A percentile compares a stretch with the other conserved stretches of the same genome.
phyloP scores from a whole-genome alignment of 2,329 filamentous ascomycete genomes.

The Periconia macrospinosa region DNA sequence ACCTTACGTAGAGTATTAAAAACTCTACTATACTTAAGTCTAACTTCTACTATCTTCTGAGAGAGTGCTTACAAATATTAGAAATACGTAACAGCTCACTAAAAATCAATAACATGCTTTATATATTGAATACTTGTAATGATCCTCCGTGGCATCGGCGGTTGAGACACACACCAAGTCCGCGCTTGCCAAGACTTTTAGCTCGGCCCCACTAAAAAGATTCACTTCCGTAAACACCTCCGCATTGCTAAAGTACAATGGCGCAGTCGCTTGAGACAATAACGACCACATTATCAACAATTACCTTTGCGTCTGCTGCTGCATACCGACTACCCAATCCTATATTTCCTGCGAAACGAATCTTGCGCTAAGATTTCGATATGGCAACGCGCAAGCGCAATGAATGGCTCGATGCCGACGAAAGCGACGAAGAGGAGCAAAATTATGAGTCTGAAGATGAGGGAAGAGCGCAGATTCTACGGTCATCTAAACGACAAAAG shows the following conservation, averaged over 20 bases:
- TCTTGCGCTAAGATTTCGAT: not conserved
- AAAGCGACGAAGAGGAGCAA: slow-evolving; percentile 46
- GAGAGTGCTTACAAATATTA: too few species aligned
- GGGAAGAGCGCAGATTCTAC: slow-evolving; percentile 61
- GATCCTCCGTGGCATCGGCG: too few species aligned
- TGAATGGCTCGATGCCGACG: slow-evolving; percentile 64
- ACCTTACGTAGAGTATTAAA: too few species aligned
- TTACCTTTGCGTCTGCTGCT: too few species aligned
- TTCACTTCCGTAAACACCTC: slow-evolving; percentile 22
- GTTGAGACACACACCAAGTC: too few species aligned
- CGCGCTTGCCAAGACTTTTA: slow-evolving; percentile 9
- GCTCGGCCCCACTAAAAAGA: slow-evolving; percentile 21
- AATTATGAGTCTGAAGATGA: slow-evolving; percentile 71
- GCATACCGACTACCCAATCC: too few species aligned
- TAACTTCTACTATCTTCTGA: too few species aligned
- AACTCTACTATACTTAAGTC: too few species aligned
- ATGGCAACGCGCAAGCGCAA: slow-evolving; percentile 74
- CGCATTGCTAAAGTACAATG: not conserved
- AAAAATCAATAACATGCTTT: too few species aligned
- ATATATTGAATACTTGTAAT: too few species aligned
- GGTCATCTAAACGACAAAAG: slow-evolving; percentile 66
- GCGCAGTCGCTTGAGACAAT: not conserved
- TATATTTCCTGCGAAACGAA: not conserved
- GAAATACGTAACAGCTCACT: too few species aligned
- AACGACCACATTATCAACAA: not conserved